Base-by-base conservation (phyloP, 768 basidiomycete genomes). In the Leccinum arenicola region DNA sequence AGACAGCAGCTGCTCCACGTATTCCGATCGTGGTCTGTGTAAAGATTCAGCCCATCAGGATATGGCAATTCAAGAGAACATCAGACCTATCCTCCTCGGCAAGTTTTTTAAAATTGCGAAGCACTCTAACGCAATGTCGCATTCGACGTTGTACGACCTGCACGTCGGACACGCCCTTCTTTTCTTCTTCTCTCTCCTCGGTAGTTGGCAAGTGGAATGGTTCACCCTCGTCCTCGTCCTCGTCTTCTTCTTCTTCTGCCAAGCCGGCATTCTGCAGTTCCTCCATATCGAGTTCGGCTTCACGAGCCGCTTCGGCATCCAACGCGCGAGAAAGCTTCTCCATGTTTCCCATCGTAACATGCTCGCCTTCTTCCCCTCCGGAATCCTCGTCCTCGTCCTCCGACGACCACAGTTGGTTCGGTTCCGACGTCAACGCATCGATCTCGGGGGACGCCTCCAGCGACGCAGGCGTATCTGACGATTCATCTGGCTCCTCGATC, bases 21-120 rank as follows among this genome's bases (percentile, higher is more conserved):
- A 95, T 68, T 99, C 96, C 35, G 93, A 84, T 33, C 97, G 83
- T 60, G 93, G 84, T 63, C 96, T 97, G 68, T 19, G 11, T 17
- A 21, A 31, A 53, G 12, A 47, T 36, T 61, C 36, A 63, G 56
- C n/a, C 53, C n/a, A 19, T n/a, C 7, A 59, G 59, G 31, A 21
- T 7, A 63, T 36, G 45, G 53, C 12, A 8, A 43, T 55, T 10
- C 52, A 25, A 60, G 57, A 58, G 8, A 27, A 58, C 61, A 45
- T 45, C 43, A 31, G n/a, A 71, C 92, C 90, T 82, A 58, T 85
- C 87, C 65, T 85, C 77, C 56, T 83, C 83, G 2, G 83, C 87
- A 17, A 85, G 75, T 55, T 80, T 82, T 67, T 80, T 87, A 76
- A 93, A 95, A 65, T 86, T 88, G 27, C 80, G 77, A 35, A 96